Evolutionary conservation across 768 basidiomycete genomes (phyloP), one percentile per base, ranked within the genome.

Genomic region (Cystofilobasidium ferigula): DNA sequence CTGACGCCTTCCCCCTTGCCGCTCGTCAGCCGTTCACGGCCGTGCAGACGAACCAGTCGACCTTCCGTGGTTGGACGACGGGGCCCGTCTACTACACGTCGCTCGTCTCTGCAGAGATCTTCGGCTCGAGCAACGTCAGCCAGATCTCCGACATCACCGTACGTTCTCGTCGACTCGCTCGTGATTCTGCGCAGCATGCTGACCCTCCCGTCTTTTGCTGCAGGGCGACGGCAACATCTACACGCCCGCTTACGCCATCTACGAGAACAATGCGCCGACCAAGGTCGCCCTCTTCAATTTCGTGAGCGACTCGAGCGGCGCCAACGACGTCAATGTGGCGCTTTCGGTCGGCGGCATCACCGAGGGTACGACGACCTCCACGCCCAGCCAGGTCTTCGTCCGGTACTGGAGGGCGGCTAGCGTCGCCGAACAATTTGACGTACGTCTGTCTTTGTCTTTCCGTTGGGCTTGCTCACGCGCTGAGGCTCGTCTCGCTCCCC

Each of bases 251-350:
- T 86, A 88, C 72, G 86, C 82, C 8, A 81, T 90, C 61, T 89
- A 89, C 72, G 86, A 90, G 73, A 80, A 85, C 64, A 83, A 82
- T 22, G 77, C 74, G 4, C 82, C 85, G 4, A 79, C 80, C 12
- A 81, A 85, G 48, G 79, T 87, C 0, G 84, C 82, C 10, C 72
- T 90, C 59, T 82, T 89, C 77, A 91, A 90, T 74, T 89, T 82
- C 71, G 79, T 87, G 48, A 79, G 80, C 32, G 87, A 88, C 71
- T 67, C 79, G 0, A 77, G 78, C 3, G 85, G 85, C 7, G 80
- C 78, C 0, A 82, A 78, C 70, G 78, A 82, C 57, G 81, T 82
- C 67, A 81, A 78, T 1, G 80, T 80, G 14, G 79, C 77, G 10
- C 77, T 89, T 53, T 76, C 80, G 7, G 71, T 83, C 32, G 80